Conservation (phyloP, 441 rosid species). For the Erodium moschatum region DNA sequence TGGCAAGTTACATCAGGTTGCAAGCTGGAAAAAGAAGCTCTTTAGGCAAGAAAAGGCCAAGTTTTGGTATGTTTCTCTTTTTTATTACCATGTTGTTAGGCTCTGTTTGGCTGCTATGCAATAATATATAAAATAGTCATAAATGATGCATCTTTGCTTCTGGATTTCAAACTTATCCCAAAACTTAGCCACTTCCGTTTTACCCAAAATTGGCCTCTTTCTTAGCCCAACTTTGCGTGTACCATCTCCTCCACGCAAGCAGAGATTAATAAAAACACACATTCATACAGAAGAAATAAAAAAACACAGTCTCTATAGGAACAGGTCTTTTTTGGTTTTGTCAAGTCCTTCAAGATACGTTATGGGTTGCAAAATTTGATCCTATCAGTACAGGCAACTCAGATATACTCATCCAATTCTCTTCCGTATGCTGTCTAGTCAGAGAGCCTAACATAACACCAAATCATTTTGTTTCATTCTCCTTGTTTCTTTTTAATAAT, state of each 20-base stretch:
- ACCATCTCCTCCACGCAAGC: slow-evolving; percentile 7
- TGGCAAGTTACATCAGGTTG: too few relatives aligned
- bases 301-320: not conserved
- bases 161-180: slow-evolving; percentile 5
- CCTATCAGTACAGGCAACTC: not conserved
- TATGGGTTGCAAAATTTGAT: too few relatives aligned
- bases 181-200: not conserved
- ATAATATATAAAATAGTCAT: not conserved
- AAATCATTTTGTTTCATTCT: not conserved
- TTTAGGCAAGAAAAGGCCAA: too few relatives aligned
- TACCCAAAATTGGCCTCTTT: slow-evolving; percentile 7
- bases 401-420: not conserved
- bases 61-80: not conserved
- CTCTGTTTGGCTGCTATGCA: slow-evolving; percentile 8
- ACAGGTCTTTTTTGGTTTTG: not conserved
- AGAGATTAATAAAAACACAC: not conserved
- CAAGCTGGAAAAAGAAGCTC: too few relatives aligned
- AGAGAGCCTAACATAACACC: not conserved
- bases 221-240: slow-evolving; percentile 6
- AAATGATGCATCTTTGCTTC: slow-evolving; percentile 6
- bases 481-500: not conserved
- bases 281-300: not conserved
- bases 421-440: not conserved
- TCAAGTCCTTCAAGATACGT: not conserved
- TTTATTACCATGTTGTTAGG: not conserved